Evolutionary conservation across 2,329 filamentous ascomycete species (phyloP).

Genomic region (Aspergillus sp.): DNA sequence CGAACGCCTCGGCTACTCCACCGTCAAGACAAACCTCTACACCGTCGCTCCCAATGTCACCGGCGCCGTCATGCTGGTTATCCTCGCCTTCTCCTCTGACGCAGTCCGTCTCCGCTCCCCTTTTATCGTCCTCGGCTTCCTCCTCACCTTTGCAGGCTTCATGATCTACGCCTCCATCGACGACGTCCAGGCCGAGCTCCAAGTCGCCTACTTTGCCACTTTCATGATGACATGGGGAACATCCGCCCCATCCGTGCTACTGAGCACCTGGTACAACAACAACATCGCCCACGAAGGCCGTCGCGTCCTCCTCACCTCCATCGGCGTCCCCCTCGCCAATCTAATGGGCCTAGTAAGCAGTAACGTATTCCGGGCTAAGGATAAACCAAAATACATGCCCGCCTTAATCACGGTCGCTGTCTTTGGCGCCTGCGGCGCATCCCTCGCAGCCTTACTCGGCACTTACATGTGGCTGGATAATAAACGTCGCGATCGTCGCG

Average conservation of each 20-base stretch:
- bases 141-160: slow-evolving; percentile 71
- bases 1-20: slow-evolving; percentile 46
- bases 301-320: slow-evolving; percentile 64
- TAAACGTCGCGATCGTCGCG: slow-evolving; percentile 51
- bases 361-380: slow-evolving; percentile 62
- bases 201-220: slow-evolving; percentile 67
- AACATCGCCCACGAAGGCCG: slow-evolving; percentile 74
- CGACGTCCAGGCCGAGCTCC: slow-evolving; percentile 55
- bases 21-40: slow-evolving; percentile 64
- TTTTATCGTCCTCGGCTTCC: slow-evolving; percentile 69
- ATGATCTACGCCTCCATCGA: slow-evolving; percentile 71
- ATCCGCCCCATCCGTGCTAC: slow-evolving; percentile 66
- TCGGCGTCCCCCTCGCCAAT: slow-evolving; percentile 71
- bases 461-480: slow-evolving; percentile 64
- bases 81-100: slow-evolving; percentile 69
- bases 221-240: slow-evolving; percentile 85
- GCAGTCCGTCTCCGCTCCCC: slow-evolving; percentile 63
- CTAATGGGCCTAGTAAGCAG: slow-evolving; percentile 67
- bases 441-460: slow-evolving; percentile 54
- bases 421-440: slow-evolving; percentile 53
- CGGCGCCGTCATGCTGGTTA: slow-evolving; percentile 66
- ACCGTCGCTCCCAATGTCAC: slow-evolving; percentile 69
- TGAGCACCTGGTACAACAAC: slow-evolving; percentile 71
- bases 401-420: slow-evolving; percentile 55
- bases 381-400: slow-evolving; percentile 63